phyloP scores from a whole-genome alignment of 2,329 filamentous ascomycete species.

The Apiospora malaysiana region DNA sequence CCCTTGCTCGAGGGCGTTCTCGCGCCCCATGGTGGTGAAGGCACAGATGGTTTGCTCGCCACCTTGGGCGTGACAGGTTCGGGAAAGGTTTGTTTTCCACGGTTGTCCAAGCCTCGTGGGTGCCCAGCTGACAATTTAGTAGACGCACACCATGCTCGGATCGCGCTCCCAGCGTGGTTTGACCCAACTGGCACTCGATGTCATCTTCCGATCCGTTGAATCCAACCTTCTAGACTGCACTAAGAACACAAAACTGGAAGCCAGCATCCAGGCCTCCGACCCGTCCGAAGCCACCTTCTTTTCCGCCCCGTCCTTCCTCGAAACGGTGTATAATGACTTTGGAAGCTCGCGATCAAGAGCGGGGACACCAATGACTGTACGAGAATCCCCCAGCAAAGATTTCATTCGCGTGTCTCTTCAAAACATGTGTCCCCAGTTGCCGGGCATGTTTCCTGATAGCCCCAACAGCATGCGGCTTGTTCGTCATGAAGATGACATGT shows the following conservation, averaged over 20 bases:
- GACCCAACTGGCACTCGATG: slow-evolving; percentile 88
- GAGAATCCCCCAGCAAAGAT: slow-evolving; percentile 49
- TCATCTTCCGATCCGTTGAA: slow-evolving; percentile 83
- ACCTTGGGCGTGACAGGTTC: slow-evolving; percentile 95
- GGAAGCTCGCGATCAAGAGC: slow-evolving; percentile 66
- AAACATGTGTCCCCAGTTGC: slow-evolving; percentile 32
- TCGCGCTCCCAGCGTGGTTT: slow-evolving; percentile 85
- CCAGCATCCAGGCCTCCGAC: slow-evolving; percentile 78
- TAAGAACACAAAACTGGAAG: slow-evolving; percentile 66
- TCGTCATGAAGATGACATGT: slow-evolving; percentile 37
- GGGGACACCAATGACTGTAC: slow-evolving; percentile 72
- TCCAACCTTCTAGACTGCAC: slow-evolving; percentile 70
- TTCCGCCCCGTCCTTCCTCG: slow-evolving; percentile 77
- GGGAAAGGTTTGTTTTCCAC: slow-evolving; percentile 74
- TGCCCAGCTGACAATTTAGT: slow-evolving; percentile 25
- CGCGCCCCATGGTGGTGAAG: slow-evolving; percentile 73
- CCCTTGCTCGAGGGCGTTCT: slow-evolving; percentile 82
- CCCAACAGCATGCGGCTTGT: slow-evolving; percentile 52
- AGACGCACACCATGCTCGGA: slow-evolving; percentile 96
- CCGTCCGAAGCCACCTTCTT: slow-evolving; percentile 80
- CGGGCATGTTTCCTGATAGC: slow-evolving; percentile 39
- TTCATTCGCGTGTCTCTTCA: slow-evolving; percentile 48
- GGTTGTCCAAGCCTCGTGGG: background rate
- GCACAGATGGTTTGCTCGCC: slow-evolving; percentile 87
- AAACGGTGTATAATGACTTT: slow-evolving; percentile 75